Percentiles rank a stretch among this genome's conserved stretches.
phyloP scores from a whole-genome alignment of 2,329 filamentous ascomycete genomes.

The Keithomyces neogunnii region DNA sequence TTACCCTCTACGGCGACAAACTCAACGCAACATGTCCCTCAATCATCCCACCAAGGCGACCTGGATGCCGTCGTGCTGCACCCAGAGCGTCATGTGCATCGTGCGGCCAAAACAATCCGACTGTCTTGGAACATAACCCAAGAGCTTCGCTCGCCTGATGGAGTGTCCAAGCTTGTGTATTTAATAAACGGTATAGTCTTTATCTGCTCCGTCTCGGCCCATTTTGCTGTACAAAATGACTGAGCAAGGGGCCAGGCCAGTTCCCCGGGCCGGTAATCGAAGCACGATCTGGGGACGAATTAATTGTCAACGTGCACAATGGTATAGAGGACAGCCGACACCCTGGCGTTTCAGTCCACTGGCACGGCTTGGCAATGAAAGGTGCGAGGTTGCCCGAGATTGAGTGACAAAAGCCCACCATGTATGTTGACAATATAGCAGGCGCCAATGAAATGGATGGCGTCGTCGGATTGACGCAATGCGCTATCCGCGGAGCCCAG shows the following conservation, averaged over 20 bases:
- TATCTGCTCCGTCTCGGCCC: background rate
- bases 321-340: constrained; percentile 14
- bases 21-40: background rate
- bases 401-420: no score
- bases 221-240: background rate
- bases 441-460: constrained; percentile 52
- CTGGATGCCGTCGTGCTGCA: constrained; percentile 19
- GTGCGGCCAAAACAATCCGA: constrained; percentile 23
- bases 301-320: constrained; percentile 33
- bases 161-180: constrained; percentile 39
- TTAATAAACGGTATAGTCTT: constrained; percentile 35
- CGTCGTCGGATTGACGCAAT: constrained; percentile 51
- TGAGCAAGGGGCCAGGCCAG: constrained; percentile 18
- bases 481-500: constrained; percentile 45
- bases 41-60: background rate
- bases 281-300: constrained; percentile 33
- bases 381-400: constrained; percentile 18
- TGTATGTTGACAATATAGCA: constrained; percentile 13
- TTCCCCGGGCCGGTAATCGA: constrained; percentile 36
- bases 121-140: constrained; percentile 31
- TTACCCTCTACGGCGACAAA: no score
- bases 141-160: constrained; percentile 33
- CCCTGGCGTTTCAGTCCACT: constrained; percentile 49
- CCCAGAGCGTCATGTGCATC: constrained; percentile 31
- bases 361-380: constrained; percentile 60